Conservation (phyloP, 345 rosid species). For the Populus pruinosa region DNA sequence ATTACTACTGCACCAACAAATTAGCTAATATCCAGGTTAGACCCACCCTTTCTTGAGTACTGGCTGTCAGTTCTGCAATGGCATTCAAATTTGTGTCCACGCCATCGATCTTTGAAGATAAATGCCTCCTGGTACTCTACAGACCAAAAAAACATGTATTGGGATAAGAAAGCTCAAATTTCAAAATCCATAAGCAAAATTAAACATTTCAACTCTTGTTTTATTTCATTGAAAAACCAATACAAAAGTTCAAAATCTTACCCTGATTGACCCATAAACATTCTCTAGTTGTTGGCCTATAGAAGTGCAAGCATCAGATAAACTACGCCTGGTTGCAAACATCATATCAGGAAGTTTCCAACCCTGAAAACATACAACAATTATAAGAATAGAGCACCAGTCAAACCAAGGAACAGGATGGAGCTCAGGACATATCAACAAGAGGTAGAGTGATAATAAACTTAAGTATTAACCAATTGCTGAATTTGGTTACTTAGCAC, state of each 20-base stretch:
- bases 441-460: neutral
- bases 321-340: constrained; percentile 88
- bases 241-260: constrained; percentile 18
- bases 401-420: neutral
- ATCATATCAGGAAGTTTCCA: constrained; percentile 92
- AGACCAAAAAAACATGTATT: constrained; percentile 5
- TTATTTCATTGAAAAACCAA: neutral
- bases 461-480: constrained; percentile 1
- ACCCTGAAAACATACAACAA: constrained; percentile 48
- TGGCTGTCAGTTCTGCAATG: constrained; percentile 47
- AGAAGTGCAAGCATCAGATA: constrained; percentile 75
- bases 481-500: neutral
- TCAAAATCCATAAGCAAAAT: neutral
- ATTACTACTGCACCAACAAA: constrained; percentile 6
- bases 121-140: constrained; percentile 62
- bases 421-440: constrained; percentile 4
- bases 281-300: constrained; percentile 73
- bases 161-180: neutral
- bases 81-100: constrained; percentile 53
- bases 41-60: constrained; percentile 65
- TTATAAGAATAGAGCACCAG: constrained; percentile 4
- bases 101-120: constrained; percentile 53
- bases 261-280: constrained; percentile 71
- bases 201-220: neutral
- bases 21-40: constrained; percentile 9